Evolutionary conservation across 441 rosid genomes (phyloP), one percentile per base, ranked within the genome.

Genomic region (Lepidium campestre): DNA sequence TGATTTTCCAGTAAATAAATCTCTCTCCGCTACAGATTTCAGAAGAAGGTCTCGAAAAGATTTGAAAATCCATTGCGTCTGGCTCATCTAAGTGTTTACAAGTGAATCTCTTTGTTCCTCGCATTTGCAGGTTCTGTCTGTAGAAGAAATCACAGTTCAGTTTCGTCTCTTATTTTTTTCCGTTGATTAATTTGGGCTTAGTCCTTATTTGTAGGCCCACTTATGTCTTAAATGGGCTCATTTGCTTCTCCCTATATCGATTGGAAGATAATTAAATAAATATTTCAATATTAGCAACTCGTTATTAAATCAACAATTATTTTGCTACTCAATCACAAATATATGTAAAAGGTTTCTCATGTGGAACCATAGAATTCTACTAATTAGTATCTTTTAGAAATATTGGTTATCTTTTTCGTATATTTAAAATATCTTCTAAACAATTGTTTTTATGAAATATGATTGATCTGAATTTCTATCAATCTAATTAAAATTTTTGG

Each of bases 1-100:
- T 52, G 83, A 52, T 81, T 79, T 91, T 60, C 95, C 96, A 0
- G 78, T 73, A 20, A 55, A 41, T 53, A 91, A 77, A 69, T 87
- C 85, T 53, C 75, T 76, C 72, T 67, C 76, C 46, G 81, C 75
- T 10, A 86, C 75, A 78, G 82, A 82, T 44, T 81, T 49, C 65
- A 83, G 78, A 65, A 91, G 68, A 36, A 85, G 70, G 45, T 78
- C 66, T 65, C 87, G 80, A 69, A 86, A 87, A 49, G 20, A 49
- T 23, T 75, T 78, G 61, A 70, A 62, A 15, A 71, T 68, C 81
- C 81, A 84, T 80, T 70, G 68, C 67, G 78, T 69, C 39, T 71
- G 81, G 79, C 39, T 83, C 91, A 87, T 87, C 83, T 74, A 78
- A 75, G n/a, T 0, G 12, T 0, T 49, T 7, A 29, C 40, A 18